Evolutionary conservation across 345 rosid species (phyloP), one percentile per base, ranked within the genome.

Genomic region (Rhizophora mangle): DNA sequence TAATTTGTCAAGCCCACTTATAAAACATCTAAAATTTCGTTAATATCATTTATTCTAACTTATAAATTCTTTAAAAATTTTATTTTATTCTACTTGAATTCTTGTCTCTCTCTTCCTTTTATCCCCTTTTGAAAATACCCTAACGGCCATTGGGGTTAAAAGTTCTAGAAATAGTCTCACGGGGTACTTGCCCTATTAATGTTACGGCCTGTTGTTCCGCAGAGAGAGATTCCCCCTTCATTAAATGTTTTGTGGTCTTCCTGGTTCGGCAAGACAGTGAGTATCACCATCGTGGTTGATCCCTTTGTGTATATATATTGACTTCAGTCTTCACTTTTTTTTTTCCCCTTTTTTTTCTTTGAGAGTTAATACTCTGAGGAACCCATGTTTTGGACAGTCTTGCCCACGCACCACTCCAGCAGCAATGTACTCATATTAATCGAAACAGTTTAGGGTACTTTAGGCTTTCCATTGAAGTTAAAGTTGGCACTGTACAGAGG

Each of bases 181-280:
- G 63, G 63, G 67, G 46, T 47, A 29, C 65, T 56, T 57, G 67
- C 62, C 27, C 46, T 68, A 65, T 74, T 64, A 64, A 79, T 79
- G 76, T 60, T 55, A 73, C 51, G 1, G 74, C 68, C 77, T 61
- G 72, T 72, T 63, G 64, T 24, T 65, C 68, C 58, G 4, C 76
- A 63, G 70, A 54, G 81, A 76, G 83, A 84, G 87, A 84, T 84
- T 81, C 85, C 85, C 74, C 27, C 58, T 21, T 57, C 68, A 71
- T 81, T 31, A 72, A 80, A 80, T 70, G 68, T 9, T 19, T 19
- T 36, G 49, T 49, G 39, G 65, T 62, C 63, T 70, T 29, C 49
- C 49, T 15, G 73, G 67, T 70, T 63, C 39, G 15, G 29, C 52
- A 26, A 64, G 32, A 46, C 65, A 47, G 57, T 31, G 67, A 59